phyloP scores from a whole-genome alignment of 2,329 filamentous ascomycete genomes.

The Aspergillus jensenii region DNA sequence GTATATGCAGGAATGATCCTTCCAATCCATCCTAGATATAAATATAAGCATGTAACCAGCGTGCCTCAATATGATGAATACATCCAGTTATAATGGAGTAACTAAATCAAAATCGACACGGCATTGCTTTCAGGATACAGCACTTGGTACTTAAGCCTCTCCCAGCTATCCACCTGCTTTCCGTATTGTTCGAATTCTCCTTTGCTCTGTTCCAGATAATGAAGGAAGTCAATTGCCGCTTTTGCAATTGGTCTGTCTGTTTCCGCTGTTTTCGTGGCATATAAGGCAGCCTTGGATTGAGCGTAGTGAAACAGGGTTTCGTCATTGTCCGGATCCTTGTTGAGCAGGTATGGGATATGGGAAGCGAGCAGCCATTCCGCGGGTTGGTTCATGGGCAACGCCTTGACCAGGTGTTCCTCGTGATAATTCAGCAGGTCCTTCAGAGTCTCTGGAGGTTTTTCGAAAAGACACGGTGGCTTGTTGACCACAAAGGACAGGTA shows the following conservation, averaged over 20 bases:
- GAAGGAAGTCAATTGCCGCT: background rate
- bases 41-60: no score
- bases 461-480: background rate
- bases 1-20: no score
- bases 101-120: background rate
- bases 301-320: background rate
- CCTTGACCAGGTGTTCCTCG: background rate
- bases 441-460: background rate
- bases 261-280: background rate
- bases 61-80: background rate
- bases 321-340: background rate
- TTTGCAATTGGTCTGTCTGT: background rate
- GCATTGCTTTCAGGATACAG: background rate
- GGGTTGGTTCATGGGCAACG: background rate
- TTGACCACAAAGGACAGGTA: background rate
- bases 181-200: background rate
- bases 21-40: no score
- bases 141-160: background rate
- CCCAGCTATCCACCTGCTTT: background rate
- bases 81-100: background rate
- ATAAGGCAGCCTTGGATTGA: background rate
- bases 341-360: background rate
- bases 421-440: background rate
- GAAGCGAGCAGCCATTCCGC: background rate
- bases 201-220: background rate